Conservation (phyloP, 306 rosid genomes). For the Ormosia semicastrata region DNA sequence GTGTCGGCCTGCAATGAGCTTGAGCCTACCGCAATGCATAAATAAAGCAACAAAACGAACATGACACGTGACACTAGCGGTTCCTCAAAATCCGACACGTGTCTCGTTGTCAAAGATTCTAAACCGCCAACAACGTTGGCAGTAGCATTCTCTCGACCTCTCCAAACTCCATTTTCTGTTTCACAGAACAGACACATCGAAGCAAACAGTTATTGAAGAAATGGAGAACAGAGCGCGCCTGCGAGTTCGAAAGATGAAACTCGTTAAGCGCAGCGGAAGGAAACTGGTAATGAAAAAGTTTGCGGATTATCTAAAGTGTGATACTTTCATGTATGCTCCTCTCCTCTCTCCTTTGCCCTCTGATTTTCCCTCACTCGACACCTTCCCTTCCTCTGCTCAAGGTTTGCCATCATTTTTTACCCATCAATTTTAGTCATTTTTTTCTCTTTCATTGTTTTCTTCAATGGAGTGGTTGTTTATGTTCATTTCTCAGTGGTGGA, state of each 20-base stretch:
- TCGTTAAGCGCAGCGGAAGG: constrained; percentile 35
- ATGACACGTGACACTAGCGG: constrained; percentile 29
- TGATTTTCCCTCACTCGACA: constrained; percentile 11
- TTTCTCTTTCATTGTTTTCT: not conserved
- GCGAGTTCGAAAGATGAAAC: constrained; percentile 33
- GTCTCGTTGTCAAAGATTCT: constrained; percentile 1
- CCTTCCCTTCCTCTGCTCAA: constrained; percentile 16
- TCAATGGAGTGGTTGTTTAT: not conserved
- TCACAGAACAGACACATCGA: not conserved
- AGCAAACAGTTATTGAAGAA: not conserved
- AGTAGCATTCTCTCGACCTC: not conserved
- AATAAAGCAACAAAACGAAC: not conserved
- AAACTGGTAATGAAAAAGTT: constrained; percentile 43
- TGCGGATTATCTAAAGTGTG: constrained; percentile 52
- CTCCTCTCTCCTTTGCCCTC: constrained; percentile 36
- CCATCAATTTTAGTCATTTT: not conserved
- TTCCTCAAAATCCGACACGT: constrained; percentile 30
- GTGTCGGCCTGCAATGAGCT: not conserved
- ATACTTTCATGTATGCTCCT: constrained; percentile 68
- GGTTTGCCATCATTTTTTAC: not conserved
- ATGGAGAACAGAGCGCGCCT: constrained; percentile 41
- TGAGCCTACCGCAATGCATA: no score
- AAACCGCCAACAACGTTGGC: constrained; percentile 32
- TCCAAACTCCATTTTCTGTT: not conserved
- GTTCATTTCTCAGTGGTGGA: constrained; percentile 34